Base-by-base conservation (phyloP, 2,329 filamentous ascomycete genomes). In the Claviceps spartinae region DNA sequence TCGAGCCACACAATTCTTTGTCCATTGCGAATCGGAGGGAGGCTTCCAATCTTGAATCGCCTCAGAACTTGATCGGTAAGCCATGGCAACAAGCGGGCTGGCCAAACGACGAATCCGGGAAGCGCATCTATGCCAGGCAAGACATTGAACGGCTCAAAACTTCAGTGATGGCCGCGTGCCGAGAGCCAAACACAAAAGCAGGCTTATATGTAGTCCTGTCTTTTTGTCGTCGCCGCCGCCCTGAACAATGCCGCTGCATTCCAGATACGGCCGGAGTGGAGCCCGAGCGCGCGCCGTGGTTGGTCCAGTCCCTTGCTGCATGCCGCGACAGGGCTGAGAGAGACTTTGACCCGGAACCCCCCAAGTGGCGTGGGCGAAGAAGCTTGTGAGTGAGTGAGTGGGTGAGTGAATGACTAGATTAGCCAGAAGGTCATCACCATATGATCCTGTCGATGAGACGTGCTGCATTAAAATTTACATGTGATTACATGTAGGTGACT, bases 321-420 rank as follows among this genome's bases (percentile, higher is more conserved):
- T 60, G 49, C 56, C 58, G 48, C 18, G 30, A 46, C 38, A 46
- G 36, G 55, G 54, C 56, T 51, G 41, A 51, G n/a, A 13, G 42
- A 11, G 42, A 44, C 42, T 34, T 34, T 34, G 30, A 34, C 30
- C 30, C 9, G 26, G 26, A 3, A 8, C 9, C 24, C 3, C 26
- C 8, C 26, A 30, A 30, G 26, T 30, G 26, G 26, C 26, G 30
- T 34, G 30, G 30, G 30, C 30, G 30, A 34, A 34, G 30, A 9
- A 34, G 9, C 30, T 11, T 34, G 30, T 11, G 30, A 34, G 30
- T 34, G 30, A 34, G 4, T 11, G 9, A 4, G 30, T 34, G 24
- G 24, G 24, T 24, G 24, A 34, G 30, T 9, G 30, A 11, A 34
- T 34, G 30, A 34, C 30, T 9, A 34, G 30, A 34, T 11, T 4